Evolutionary conservation across 2,329 filamentous ascomycete species (phyloP), one percentile per base, ranked within the genome.

Genomic region (Penicillium palitans): DNA sequence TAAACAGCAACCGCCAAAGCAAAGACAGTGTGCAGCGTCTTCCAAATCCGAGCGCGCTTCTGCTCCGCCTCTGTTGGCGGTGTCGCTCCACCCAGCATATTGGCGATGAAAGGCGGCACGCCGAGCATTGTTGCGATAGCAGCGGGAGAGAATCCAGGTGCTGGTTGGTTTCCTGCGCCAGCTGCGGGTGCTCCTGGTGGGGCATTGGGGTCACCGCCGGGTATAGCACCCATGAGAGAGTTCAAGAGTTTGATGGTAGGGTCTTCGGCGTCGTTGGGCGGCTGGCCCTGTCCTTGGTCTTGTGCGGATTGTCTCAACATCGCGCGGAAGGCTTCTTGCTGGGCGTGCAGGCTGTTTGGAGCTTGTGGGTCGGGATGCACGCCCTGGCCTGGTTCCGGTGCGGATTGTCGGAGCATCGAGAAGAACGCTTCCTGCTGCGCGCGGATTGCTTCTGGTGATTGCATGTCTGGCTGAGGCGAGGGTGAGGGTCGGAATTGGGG

Each of bases 1-100:
- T 87, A 88, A 41, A 82, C 64, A 0, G 82, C 84, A 24, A 86
- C 74, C 2, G 72, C 67, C n/a, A 87, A 69, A 4, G 84, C 80
- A 68, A 87, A 86, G 17, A 87, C 46, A 6, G 81, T 79, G 66
- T 88, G 86, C 10, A 86, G 69, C 24, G 84, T 70, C 52, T 83
- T 81, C 85, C 85, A 87, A 10, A 83, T 62, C 44, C 64, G 68
- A 37, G 70, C 61, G 13, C 68, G 67, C 53, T 72, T 71, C 61
- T 74, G 68, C 59, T 77, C 71, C 46, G 70, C 66, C 15, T 75
- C 69, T 5, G 71, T 72, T 57, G 72, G 74, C 58, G 70, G 75
- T 35, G 72, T 68, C 24, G 70, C 72, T 57, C 73, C 71, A 37
- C 72, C 73, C 41, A 77, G 65, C 68, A 72, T 75, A 66, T 66